Evolutionary conservation across 805 yeast species (phyloP).

Genomic region (Deakozyma indianensis): DNA sequence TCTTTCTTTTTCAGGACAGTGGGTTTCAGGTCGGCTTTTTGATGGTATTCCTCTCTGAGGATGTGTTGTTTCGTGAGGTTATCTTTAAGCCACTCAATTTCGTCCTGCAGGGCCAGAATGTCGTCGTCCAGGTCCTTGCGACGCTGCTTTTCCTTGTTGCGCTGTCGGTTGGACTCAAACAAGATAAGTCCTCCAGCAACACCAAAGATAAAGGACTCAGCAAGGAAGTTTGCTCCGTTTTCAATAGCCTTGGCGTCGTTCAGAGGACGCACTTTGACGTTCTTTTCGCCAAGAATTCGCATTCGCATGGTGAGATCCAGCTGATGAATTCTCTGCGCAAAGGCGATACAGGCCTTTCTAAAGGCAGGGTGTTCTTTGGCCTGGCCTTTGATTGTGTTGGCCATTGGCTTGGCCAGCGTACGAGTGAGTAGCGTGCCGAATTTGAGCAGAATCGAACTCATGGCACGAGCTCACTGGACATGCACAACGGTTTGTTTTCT

Average conservation of each 20-base stretch:
- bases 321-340: slow-evolving; percentile 61
- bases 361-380: slow-evolving; percentile 61
- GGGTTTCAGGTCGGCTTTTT: slow-evolving; percentile 34
- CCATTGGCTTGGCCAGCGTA: slow-evolving; percentile 69
- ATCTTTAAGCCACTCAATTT: slow-evolving; percentile 40
- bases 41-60: slow-evolving; percentile 33
- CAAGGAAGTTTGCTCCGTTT: slow-evolving; percentile 63
- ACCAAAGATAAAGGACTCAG: slow-evolving; percentile 61
- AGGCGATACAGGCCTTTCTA: slow-evolving; percentile 42
- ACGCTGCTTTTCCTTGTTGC: slow-evolving; percentile 46
- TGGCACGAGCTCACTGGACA: too few relatives aligned
- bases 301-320: slow-evolving; percentile 50
- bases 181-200: slow-evolving; percentile 69
- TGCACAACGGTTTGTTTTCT: too few relatives aligned
- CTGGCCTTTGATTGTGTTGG: slow-evolving; percentile 53
- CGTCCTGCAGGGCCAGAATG: slow-evolving; percentile 52
- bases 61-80: slow-evolving; percentile 22
- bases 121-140: slow-evolving; percentile 61
- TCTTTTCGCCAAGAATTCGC: slow-evolving; percentile 40
- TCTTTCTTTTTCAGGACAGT: slow-evolving; percentile 22
- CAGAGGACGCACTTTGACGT: slow-evolving; percentile 52
- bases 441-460: slow-evolving; percentile 71
- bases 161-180: slow-evolving; percentile 55
- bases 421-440: slow-evolving; percentile 55
- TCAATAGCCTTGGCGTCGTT: slow-evolving; percentile 75